Percentiles rank a stretch among this genome's conserved stretches.
These are phyloP conservation scores for Brettanomyces anomalus DNA, from an alignment of 805 yeast species.

Conservation along the genomic window DNA sequence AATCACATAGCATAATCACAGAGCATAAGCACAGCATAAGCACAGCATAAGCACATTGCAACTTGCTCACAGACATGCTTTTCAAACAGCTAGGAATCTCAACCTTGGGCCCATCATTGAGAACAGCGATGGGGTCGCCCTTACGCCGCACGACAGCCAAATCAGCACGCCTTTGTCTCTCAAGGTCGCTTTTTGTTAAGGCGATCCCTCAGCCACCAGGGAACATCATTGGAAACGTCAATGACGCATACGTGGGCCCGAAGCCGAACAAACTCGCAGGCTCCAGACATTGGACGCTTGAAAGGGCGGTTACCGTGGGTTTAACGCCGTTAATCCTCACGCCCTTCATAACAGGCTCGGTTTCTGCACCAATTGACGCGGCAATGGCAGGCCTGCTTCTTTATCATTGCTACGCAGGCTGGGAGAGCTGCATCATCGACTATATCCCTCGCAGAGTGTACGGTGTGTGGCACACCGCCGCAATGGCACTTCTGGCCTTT, in stretches of 20 bases:
- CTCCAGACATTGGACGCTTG: constrained; percentile 67
- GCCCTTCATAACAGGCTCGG: constrained; percentile 49
- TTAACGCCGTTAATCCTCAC: constrained; percentile 55
- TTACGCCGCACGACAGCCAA: background rate
- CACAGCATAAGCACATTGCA: no score
- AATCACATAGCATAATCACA: no score
- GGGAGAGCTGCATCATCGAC: constrained; percentile 70
- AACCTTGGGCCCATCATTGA: constrained; percentile 1
- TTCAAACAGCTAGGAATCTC: no score
- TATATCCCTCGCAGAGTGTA: constrained; percentile 70
- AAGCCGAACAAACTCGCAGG: constrained; percentile 50
- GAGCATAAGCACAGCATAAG: no score
- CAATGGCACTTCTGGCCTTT: constrained; percentile 49
- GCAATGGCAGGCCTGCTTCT: constrained; percentile 45
- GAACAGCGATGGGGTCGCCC: background rate
- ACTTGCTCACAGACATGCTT: no score
- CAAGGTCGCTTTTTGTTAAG: constrained; percentile 1
- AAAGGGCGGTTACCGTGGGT: constrained; percentile 49
- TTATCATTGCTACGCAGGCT: constrained; percentile 62
- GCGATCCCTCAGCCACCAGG: constrained; percentile 59
- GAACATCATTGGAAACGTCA: constrained; percentile 58
- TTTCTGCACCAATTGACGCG: constrained; percentile 50
- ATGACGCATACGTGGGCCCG: constrained; percentile 62
- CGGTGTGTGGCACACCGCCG: constrained; percentile 52
- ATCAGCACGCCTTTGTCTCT: background rate